These are phyloP conservation scores for Quercus agrifolia DNA, from an alignment of 306 rosid species.

Conservation along the genomic window DNA sequence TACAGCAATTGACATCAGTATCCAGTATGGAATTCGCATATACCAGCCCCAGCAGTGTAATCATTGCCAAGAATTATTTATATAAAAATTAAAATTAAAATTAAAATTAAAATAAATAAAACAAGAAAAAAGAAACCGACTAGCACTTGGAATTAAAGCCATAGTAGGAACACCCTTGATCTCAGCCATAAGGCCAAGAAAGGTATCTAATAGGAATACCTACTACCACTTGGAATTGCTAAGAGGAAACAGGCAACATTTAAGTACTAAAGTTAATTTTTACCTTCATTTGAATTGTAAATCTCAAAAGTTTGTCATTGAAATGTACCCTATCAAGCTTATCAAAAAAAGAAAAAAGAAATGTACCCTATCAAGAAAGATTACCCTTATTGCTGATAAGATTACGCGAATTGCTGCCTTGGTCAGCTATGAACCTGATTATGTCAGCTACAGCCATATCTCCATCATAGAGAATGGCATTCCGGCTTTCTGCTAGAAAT, in stretches of 20 bases:
- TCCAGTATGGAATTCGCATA: background rate
- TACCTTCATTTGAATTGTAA: conserved; percentile 8
- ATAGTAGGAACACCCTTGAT: no score
- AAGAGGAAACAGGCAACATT: background rate
- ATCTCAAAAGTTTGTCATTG: background rate
- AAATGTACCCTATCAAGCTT: background rate
- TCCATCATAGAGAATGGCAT: conserved; percentile 64
- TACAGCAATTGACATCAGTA: background rate
- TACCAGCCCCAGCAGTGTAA: background rate
- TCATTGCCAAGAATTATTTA: background rate
- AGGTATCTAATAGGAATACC: background rate
- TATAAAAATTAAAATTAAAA: no score
- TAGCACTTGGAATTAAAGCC: no score
- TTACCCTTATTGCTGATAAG: conserved; percentile 68
- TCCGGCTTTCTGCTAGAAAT: conserved; percentile 77
- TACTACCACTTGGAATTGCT: background rate
- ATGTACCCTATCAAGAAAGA: background rate
- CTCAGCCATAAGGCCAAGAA: no score
- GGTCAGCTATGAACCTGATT: conserved; percentile 70
- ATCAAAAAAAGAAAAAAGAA: background rate
- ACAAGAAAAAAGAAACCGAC: background rate
- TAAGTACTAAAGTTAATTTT: background rate
- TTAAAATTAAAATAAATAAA: background rate
- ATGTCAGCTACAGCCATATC: conserved; percentile 67
- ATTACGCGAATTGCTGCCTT: conserved; percentile 58